phyloP scores from a whole-genome alignment of 2,329 filamentous ascomycete species.

The Aspergillus eucalypticola region DNA sequence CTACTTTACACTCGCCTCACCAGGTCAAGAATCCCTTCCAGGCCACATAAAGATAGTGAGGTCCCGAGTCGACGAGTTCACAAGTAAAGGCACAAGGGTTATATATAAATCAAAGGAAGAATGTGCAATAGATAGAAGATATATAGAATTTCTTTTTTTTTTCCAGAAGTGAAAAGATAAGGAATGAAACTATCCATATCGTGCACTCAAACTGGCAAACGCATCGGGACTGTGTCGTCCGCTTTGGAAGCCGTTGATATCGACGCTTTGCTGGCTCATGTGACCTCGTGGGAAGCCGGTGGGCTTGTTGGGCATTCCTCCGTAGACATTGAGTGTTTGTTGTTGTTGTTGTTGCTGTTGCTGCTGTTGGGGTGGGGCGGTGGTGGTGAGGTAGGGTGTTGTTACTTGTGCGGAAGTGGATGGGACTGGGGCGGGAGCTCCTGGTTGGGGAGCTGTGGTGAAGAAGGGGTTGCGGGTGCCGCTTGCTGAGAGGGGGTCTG shows the following conservation, averaged over 20 bases:
- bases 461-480: conserved; percentile 32
- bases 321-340: not conserved
- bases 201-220: conserved; percentile 52
- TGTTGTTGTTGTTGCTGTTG: not conserved
- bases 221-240: conserved; percentile 54
- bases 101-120: not conserved
- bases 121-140: not conserved
- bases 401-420: conserved; percentile 8
- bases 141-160: no score
- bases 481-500: conserved; percentile 19
- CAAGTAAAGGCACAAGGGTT: not conserved
- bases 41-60: no score
- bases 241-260: conserved; percentile 48
- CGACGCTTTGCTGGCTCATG: conserved; percentile 52
- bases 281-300: conserved; percentile 33
- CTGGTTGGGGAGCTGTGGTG: conserved; percentile 6
- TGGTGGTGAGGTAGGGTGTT: not conserved
- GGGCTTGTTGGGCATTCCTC: conserved; percentile 16
- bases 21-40: no score
- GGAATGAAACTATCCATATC: conserved; percentile 36
- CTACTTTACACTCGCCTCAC: no score
- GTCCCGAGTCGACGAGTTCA: no score
- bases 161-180: not conserved
- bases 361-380: not conserved
- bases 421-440: conserved; percentile 1